phyloP scores from a whole-genome alignment of 208 protist genomes.

The Wallacemonas sp. region DNA sequence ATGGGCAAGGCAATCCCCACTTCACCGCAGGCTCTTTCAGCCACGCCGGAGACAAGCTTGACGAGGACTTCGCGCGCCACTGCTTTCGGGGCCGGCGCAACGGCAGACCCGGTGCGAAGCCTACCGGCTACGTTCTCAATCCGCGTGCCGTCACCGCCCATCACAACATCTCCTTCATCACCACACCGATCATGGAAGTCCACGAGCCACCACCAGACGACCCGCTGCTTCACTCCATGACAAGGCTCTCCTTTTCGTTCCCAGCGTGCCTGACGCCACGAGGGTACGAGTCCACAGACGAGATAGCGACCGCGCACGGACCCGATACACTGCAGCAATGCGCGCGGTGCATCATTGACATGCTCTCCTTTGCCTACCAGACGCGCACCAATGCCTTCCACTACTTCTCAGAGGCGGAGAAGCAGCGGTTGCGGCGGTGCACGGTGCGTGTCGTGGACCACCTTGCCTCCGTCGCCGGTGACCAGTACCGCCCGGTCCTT shows the following conservation, averaged over 20 bases:
- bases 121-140: neutral
- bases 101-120: neutral
- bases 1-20: neutral
- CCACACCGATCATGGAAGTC: neutral
- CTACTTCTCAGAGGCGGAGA: neutral
- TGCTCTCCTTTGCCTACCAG: conserved; percentile 6
- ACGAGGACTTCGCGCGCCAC: neutral
- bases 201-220: neutral
- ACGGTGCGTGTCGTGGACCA: neutral
- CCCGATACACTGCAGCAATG: neutral
- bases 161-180: neutral
- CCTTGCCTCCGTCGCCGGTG: conserved; percentile 4
- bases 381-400: neutral
- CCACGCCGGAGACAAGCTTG: neutral
- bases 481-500: conserved; percentile 22
- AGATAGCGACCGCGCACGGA: neutral
- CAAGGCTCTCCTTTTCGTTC: neutral
- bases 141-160: neutral
- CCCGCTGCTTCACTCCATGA: neutral
- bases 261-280: neutral
- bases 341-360: neutral
- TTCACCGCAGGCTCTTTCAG: conserved; percentile 2
- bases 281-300: neutral
- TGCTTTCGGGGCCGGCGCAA: neutral
- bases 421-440: conserved; percentile 4